Conservation (phyloP, 73 alveolate genomes). For the Blepharisma japonicum region DNA sequence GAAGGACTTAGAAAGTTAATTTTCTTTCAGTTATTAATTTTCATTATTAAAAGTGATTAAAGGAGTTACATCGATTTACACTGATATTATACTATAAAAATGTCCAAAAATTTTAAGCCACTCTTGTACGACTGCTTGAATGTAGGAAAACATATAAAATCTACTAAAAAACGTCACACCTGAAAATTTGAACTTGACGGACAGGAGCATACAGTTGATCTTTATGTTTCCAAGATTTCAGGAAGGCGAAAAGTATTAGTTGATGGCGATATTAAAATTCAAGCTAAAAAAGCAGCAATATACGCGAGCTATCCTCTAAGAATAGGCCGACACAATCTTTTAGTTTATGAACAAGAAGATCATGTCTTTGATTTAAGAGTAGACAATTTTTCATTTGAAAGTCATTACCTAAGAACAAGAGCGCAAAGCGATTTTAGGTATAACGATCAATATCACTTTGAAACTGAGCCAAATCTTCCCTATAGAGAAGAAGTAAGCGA, state of each 20-base stretch:
- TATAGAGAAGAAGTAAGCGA: not conserved
- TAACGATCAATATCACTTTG: not conserved
- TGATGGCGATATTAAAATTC: conserved; percentile 53
- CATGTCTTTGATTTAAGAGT: not conserved
- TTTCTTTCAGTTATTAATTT: no score
- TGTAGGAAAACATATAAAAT: conserved; percentile 28
- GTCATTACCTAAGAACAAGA: not conserved
- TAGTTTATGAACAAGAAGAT: conserved; percentile 10
- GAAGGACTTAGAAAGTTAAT: no score
- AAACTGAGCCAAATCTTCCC: not conserved
- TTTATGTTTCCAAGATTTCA: conserved; percentile 63
- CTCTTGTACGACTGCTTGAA: conserved; percentile 19
- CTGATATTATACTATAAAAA: not conserved
- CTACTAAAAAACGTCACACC: conserved; percentile 65
- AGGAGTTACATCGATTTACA: no score
- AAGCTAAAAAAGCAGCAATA: conserved; percentile 30
- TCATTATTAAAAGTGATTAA: no score
- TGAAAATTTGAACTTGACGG: conserved; percentile 76
- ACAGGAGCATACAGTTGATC: conserved; percentile 65
- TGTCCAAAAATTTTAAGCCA: conserved; percentile 25
- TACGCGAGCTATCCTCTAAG: conserved; percentile 7
- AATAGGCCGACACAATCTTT: conserved; percentile 7
- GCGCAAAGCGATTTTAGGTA: not conserved
- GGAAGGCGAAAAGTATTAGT: conserved; percentile 78
- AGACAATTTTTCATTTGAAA: not conserved